Base-by-base conservation (phyloP, 139 green algal species). In the Deuterostichococcus epilithicus region DNA sequence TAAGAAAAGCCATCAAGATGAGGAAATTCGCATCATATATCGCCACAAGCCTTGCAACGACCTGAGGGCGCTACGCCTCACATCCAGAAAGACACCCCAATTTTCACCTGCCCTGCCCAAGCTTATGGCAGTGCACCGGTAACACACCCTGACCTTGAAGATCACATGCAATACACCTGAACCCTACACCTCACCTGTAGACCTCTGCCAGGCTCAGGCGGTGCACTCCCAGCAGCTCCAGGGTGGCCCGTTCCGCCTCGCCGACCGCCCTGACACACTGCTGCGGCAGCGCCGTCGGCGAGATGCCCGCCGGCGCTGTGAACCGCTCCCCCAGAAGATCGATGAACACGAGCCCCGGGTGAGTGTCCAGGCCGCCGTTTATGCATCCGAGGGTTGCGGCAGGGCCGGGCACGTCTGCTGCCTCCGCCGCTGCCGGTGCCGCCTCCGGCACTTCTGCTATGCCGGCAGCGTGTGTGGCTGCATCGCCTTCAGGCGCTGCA, bases 141-240 rank as follows among this genome's bases (percentile, higher is more conserved):
- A 69, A 33, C 26, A 68, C 28, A 52, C 42, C n/a, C 8, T 52
- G 42, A 8, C 13, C 42, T 52, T 52, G 42, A 52, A 52, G 42
- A 8, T 52, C 42, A 13, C 8, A 52, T 52, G 42, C 42, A 23
- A n/a, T n/a, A n/a, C n/a, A n/a, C n/a, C n/a, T n/a, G 52, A 28
- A 63, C 3, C 52, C 52, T n/a, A n/a, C n/a, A n/a, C 10, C 52
- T n/a, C 28, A 28, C 52, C 52, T 63, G 52, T 63, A 63, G 13
- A 63, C 52, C 20, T 83, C 70, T 4, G 78, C 81, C 10, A 74
- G 73, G 3, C 65, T 63, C 30, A 88, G 47, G 5, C 84, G 80
- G 1, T 35, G 70, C 15, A 87, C 76, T 1, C 81, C 78, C 20
- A 89, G 77, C 35, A 80, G 52, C 18, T 8, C 69, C 30, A 80